Percentiles rank a stretch among this genome's conserved stretches.
Conservation (phyloP, 129 eudicot genomes). For the Centella asiatica region DNA sequence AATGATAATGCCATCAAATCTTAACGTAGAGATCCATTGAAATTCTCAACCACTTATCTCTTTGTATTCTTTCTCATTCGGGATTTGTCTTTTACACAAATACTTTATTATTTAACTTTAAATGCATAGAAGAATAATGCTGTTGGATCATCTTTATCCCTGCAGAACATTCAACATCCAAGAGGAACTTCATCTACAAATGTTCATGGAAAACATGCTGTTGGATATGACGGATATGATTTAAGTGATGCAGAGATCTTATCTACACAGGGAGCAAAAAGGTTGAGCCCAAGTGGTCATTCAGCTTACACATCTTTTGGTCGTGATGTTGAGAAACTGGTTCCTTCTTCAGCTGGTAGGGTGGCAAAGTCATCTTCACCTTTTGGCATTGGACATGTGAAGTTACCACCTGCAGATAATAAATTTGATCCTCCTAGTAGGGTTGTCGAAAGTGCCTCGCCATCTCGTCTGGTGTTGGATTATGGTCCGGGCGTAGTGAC, state of each 20-base stretch:
- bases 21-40: no score
- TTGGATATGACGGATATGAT: constrained; percentile 37
- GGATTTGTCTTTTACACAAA: no score
- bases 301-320: constrained; percentile 29
- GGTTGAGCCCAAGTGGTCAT: constrained; percentile 33
- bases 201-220: constrained; percentile 20
- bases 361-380: constrained; percentile 28
- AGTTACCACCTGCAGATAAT: constrained; percentile 48
- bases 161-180: constrained; percentile 46
- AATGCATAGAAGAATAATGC: no score
- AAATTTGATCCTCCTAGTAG: constrained; percentile 50
- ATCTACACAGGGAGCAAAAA: constrained; percentile 30
- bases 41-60: no score
- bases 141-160: constrained; percentile 8
- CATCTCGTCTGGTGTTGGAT: constrained; percentile 46
- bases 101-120: constrained; percentile 6
- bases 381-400: constrained; percentile 31
- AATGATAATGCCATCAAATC: no score
- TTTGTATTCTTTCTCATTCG: no score
- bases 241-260: constrained; percentile 28
- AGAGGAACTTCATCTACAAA: constrained; percentile 30
- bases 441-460: constrained; percentile 45
- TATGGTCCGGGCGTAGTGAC: constrained; percentile 20
- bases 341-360: constrained; percentile 22
- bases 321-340: constrained; percentile 25